Conservation (phyloP, 2,329 filamentous ascomycete species). For the Dryadomyces sulphureus region DNA sequence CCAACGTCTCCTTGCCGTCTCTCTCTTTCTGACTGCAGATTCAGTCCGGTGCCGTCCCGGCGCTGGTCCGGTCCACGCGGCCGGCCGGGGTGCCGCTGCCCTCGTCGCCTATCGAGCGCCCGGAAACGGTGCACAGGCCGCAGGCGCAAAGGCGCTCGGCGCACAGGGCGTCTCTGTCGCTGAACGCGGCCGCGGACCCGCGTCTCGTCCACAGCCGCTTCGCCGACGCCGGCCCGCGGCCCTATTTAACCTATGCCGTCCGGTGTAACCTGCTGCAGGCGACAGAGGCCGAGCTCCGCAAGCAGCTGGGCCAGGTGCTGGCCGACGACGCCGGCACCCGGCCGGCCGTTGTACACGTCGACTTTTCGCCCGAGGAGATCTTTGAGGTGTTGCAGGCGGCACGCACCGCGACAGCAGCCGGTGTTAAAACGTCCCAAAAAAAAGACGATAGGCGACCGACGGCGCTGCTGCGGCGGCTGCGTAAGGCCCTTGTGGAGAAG, state of each 20-base stretch:
- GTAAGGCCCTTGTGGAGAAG: no score
- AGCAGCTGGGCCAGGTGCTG: background rate
- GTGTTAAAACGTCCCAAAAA: no score
- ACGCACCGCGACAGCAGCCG: no score
- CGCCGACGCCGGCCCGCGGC: background rate
- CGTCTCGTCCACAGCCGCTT: background rate
- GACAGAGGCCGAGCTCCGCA: background rate
- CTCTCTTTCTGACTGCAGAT: background rate
- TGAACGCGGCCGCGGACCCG: background rate
- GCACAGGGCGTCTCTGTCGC: no score
- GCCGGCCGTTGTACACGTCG: constrained; percentile 24
- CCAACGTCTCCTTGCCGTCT: background rate
- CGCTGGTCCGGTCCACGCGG: background rate
- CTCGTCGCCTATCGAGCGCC: background rate
- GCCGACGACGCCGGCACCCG: background rate
- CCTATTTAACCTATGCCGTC: background rate
- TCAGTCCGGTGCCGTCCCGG: background rate
- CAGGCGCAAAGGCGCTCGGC: background rate
- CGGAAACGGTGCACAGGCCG: background rate
- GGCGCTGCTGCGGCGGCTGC: constrained; percentile 1
- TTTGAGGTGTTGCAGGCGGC: background rate
- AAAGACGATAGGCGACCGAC: background rate
- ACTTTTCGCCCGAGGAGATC: constrained; percentile 27
- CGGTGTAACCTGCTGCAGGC: background rate
- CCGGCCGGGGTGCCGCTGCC: background rate